Evolutionary conservation across 139 green algal genomes (phyloP), one percentile per base, ranked within the genome.

Genomic region (Desmodesmus armatus): DNA sequence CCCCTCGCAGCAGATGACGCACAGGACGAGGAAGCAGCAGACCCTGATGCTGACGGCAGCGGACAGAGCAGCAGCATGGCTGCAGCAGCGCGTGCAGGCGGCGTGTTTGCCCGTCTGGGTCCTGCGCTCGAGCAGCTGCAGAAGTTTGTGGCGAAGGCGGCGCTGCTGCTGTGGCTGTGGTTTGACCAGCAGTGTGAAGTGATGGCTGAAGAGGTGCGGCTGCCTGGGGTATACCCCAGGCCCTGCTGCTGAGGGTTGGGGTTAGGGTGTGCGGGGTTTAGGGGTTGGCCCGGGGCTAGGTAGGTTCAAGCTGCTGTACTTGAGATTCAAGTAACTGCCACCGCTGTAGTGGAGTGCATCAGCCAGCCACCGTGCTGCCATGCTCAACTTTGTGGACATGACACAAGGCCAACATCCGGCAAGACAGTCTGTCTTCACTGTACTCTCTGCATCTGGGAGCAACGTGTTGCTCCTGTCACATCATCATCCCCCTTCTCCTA

Each of bases 151-250:
- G 75, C 87, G 0, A 82, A 72, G 13, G 89, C 87, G 7, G 88
- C 90, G 7, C 55, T 95, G 58, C 62, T 93, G 65, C 85, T 93
- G 66, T 96, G 93, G 92, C 60, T 93, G 29, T 96, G 92, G 92
- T 90, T 96, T 70, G 92, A 96, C 39, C 80, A 87, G 33, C 47
- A 83, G 77, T 93, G 92, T 55, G 62, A 35, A 3, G 23, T n/a
- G 11, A 88, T 83, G 83, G 83, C 73, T 3, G 67, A 86, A 27
- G 37, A 86, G 80, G 80, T 80, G 40, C n/a, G n/a, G n/a, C n/a
- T n/a, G n/a, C n/a, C n/a, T n/a, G n/a, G n/a, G n/a, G n/a, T n/a
- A n/a, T n/a, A n/a, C n/a, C n/a, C n/a, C n/a, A n/a, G n/a, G n/a
- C n/a, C n/a, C n/a, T n/a, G n/a, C n/a, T n/a, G n/a, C n/a, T n/a